phyloP scores from a whole-genome alignment of 108 stramenopile genomes.

The Cyclostephanos tholiformis region DNA sequence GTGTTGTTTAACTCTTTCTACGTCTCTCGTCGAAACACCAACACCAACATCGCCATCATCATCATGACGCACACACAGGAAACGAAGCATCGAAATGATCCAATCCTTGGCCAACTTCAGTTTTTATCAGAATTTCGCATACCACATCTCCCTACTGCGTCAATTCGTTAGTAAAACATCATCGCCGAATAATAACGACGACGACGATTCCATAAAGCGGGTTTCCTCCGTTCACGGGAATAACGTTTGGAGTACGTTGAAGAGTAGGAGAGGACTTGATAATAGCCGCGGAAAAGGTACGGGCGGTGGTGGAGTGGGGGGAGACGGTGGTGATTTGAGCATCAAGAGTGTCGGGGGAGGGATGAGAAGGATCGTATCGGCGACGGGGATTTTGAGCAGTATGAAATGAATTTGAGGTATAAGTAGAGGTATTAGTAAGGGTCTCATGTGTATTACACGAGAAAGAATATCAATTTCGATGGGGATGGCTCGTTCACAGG shows the following conservation, averaged over 20 bases:
- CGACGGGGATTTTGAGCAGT: conserved; percentile 25
- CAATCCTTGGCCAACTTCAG: conserved; percentile 49
- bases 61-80: background rate
- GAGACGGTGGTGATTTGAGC: background rate
- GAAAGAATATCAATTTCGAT: no score
- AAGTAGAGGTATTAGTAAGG: no score
- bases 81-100: conserved; percentile 48
- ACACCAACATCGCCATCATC: no score
- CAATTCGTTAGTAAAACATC: conserved; percentile 50
- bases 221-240: conserved; percentile 36
- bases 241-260: conserved; percentile 45
- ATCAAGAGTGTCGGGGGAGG: background rate
- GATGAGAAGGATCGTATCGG: conserved; percentile 28
- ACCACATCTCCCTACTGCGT: conserved; percentile 65
- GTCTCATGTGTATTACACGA: no score
- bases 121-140: conserved; percentile 70
- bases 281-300: background rate
- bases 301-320: no score
- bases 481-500: no score
- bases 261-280: conserved; percentile 14
- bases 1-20: background rate
- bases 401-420: no score
- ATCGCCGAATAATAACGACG: background rate
- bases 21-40: no score
- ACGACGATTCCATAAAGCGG: conserved; percentile 2